Base-by-base conservation (phyloP, 2,329 filamentous ascomycete genomes). In the Colletotrichum cuscutae region DNA sequence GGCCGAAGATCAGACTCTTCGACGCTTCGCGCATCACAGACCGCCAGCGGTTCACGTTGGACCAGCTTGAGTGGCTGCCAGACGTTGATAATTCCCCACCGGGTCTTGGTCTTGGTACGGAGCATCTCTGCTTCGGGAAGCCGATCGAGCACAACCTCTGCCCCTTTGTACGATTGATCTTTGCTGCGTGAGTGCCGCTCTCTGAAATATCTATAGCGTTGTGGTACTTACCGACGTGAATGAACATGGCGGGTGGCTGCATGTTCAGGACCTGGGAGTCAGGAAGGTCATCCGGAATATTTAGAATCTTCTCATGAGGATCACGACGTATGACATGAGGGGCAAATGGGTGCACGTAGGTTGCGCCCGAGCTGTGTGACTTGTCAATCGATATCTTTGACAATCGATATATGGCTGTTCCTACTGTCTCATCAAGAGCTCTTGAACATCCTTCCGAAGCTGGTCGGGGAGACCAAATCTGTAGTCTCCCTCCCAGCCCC, bases 1-100 rank as follows among this genome's bases (percentile, higher is more conserved):
- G 59, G 37, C 1, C 37, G 37, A 30, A 85, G 80, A 74, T 85
- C 83, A 2, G 74, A 71, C n/a, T 84, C 84, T 1, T 78, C 76
- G 0, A 85, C 79, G 1, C 81, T 80, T 8, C 74, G 67, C 0
- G 80, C 79, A 64, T 84, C 82, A 0, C 82, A 82, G 8, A 85
- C 82, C 11, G 81, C 81, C 3, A 86, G 75, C 3, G 83, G 83
- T 66, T 84, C 82, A 66, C 83, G 83, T 54, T 73, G 70, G 32
- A 90, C 84, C 0, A 85, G 84, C 60, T 84, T 80, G 60, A 88
- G 83, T 5, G 86, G 86, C 7, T 86, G 83, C 86, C 86, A 88
- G 59, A 82, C 68, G 80, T 83, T 71, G 9, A 71, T 49, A 30
- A 71, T 67, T 7, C 65, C 62, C 19, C 46, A 67, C 1, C 68